These are phyloP conservation scores for Plasmodium billcollinsi DNA, from an alignment of 169 alveolate genomes.

Conservation along the genomic window DNA sequence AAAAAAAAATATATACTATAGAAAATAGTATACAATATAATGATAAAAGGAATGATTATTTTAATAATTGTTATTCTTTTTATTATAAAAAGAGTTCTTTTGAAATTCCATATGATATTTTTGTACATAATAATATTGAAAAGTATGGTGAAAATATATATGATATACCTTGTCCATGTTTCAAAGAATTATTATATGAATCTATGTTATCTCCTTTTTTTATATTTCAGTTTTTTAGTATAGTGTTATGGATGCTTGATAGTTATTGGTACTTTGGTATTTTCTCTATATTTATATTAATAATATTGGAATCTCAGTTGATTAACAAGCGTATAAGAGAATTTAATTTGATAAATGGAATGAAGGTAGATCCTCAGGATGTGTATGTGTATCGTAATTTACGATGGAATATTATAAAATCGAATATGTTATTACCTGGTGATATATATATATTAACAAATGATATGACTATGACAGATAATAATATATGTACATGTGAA, in stretches of 20 bases:
- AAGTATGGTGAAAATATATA: constrained; percentile 93
- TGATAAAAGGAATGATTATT: neutral
- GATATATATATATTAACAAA: constrained; percentile 88
- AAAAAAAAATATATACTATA: too few relatives aligned
- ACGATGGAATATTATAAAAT: constrained; percentile 90
- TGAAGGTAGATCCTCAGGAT: constrained; percentile 93
- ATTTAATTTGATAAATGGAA: constrained; percentile 85
- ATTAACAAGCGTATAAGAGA: constrained; percentile 86
- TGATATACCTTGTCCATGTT: constrained; percentile 94
- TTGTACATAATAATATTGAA: constrained; percentile 77
- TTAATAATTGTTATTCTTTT: neutral
- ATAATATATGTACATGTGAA: constrained; percentile 51
- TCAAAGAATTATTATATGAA: constrained; percentile 92
- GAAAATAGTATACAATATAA: too few relatives aligned
- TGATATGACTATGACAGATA: constrained; percentile 73
- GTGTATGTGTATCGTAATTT: constrained; percentile 91
- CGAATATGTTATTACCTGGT: constrained; percentile 95
- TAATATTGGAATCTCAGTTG: constrained; percentile 90
- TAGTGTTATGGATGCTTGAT: constrained; percentile 96
- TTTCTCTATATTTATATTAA: constrained; percentile 92
- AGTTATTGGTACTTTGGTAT: constrained; percentile 96
- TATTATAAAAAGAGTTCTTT: constrained; percentile 47
- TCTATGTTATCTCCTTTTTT: constrained; percentile 97
- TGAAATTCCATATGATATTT: constrained; percentile 66
- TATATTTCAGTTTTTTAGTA: constrained; percentile 96